Evolutionary conservation across 177 flowering plant genomes (phyloP), one percentile per base, ranked within the genome.

Genomic region (Telopea speciosissima): DNA sequence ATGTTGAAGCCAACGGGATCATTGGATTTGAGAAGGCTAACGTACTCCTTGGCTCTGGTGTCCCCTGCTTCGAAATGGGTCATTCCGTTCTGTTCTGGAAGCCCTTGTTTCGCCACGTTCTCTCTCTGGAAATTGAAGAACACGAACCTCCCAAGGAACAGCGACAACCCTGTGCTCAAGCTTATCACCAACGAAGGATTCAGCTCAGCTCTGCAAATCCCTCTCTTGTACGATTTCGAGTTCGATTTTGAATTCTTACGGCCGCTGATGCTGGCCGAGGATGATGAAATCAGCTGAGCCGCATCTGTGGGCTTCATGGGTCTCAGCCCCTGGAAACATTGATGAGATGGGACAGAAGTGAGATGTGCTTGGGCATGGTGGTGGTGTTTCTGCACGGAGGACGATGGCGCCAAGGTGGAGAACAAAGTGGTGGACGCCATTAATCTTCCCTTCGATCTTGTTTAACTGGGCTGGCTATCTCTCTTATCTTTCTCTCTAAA

Each of bases 111-210:
- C 5, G 97, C 97, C 67, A 88, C 96, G 75, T 94, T 94, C 81
- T 94, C 99, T 60, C 99, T 82, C 81, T 94, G 99, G 86, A 94
- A 94, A 76, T 87, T 88, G 85, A 94, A 94, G 99, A 94, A 94
- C 13, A 94, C 99, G 74, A 94, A 94, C 78, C 99, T 78, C 0
- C 99, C 99, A 65, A 94, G 54, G 91, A 94, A 92, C 21, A 92
- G 84, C 1, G 99, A 94, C 6, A 92, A 77, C 13, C 97, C 99
- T 0, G 99, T 94, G 92, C 99, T 94, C 62, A 94, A 76, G 85
- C 96, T 92, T 73, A 94, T 94, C 62, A 90, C 99, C 36, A 94
- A 26, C 0, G 91, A 66, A 1, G 97, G 62, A 83, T 69, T 90
- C 70, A 94, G 83, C 79, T 89, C 97, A 5, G 97, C 87, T 66